Percentiles rank a stretch among this genome's conserved stretches.
These are phyloP conservation scores for Moricandia arvensis DNA, from an alignment of 345 rosid species.

Conservation along the genomic window DNA sequence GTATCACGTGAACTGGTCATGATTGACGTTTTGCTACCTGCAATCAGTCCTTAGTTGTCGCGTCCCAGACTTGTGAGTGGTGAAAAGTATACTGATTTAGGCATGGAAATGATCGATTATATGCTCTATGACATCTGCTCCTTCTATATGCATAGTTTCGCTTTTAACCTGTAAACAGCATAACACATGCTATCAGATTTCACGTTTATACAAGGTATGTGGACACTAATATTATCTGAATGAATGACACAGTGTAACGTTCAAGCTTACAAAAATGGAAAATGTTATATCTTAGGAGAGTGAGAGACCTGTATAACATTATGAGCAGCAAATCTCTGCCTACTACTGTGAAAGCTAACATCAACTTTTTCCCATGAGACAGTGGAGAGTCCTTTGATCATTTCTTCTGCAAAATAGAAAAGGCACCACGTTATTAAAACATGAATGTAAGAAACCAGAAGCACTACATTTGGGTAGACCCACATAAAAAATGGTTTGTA, in stretches of 20 bases:
- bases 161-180: conserved; percentile 67
- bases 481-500: neutral
- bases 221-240: neutral
- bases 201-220: neutral
- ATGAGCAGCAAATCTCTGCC: conserved; percentile 89
- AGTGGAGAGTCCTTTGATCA: conserved; percentile 71
- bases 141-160: conserved; percentile 66
- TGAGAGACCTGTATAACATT: conserved; percentile 84
- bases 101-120: conserved; percentile 74
- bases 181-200: conserved; percentile 8
- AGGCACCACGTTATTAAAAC: neutral
- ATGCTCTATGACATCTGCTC: conserved; percentile 87
- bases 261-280: neutral
- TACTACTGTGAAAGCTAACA: conserved; percentile 83
- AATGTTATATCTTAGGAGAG: conserved; percentile 12
- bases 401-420: conserved; percentile 57
- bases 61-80: neutral
- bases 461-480: conserved; percentile 4
- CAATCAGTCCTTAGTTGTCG: conserved; percentile 4
- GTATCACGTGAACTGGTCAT: conserved; percentile 14
- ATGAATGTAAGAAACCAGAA: conserved; percentile 9
- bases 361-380: conserved; percentile 96
- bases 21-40: conserved; percentile 14
- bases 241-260: neutral
- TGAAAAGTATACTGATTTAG: conserved; percentile 28